These are phyloP conservation scores for Phlyctochytrium arcticum DNA, from an alignment of 192 early-diverging fungal genomes.

Conservation along the genomic window DNA sequence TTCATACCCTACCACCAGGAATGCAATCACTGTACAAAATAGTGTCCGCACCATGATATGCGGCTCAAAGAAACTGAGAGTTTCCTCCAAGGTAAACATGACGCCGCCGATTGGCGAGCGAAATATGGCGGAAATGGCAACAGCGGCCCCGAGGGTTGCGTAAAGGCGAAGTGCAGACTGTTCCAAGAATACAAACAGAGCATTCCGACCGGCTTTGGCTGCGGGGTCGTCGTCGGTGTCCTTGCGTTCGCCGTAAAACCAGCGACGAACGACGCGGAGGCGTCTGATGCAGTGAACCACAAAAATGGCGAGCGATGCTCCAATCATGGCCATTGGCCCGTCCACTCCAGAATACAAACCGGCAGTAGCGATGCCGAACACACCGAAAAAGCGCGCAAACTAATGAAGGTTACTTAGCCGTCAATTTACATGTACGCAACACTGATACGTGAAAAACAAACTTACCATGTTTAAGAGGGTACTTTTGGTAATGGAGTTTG, in stretches of 20 bases:
- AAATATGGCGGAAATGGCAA: conserved; percentile 36
- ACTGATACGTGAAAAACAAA: no score
- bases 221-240: not conserved
- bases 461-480: conserved; percentile 1
- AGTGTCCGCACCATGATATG: conserved; percentile 18
- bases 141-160: conserved; percentile 35
- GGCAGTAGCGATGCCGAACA: conserved; percentile 16
- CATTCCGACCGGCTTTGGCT: conserved; percentile 13
- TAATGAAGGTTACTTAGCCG: no score
- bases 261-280: conserved; percentile 1
- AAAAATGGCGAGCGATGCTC: conserved; percentile 25
- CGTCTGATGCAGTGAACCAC: not conserved
- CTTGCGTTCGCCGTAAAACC: conserved; percentile 23
- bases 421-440: no score
- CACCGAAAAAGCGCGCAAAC: conserved; percentile 17
- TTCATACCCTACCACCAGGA: conserved; percentile 20
- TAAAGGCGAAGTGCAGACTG: conserved; percentile 26
- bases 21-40: conserved; percentile 30
- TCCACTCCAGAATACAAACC: conserved; percentile 35
- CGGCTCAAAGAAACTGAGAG: conserved; percentile 36
- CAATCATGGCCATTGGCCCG: conserved; percentile 35
- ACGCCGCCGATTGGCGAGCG: conserved; percentile 33
- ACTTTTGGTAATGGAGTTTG: conserved; percentile 12
- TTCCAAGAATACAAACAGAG: conserved; percentile 26
- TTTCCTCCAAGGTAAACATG: conserved; percentile 38